Evolutionary conservation across 805 yeast genomes (phyloP), one percentile per base, ranked within the genome.

Genomic region (Blastobotrys peoriensis): DNA sequence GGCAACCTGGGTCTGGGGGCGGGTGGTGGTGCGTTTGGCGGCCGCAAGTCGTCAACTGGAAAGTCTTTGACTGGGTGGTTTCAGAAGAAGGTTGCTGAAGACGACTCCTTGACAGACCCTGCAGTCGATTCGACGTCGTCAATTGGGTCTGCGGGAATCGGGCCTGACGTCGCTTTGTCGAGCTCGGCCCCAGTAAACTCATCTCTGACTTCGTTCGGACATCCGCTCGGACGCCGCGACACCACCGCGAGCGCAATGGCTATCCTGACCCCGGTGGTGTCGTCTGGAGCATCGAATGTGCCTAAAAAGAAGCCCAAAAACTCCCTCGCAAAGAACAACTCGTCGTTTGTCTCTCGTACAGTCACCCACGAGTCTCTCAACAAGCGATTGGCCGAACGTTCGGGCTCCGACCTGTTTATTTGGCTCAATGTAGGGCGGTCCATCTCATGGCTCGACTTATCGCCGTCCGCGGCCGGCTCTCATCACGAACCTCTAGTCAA

Each of bases 401-500:
- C 17, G 15, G 42, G 48, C 16, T 54, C 51, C 17, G 63, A 58
- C 36, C 40, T 58, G 15, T 61, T 56, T 40, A 48, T 55, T 17
- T 56, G 65, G 51, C 65, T 61, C 20, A 65, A 66, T 49, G 50
- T 66, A 41, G 58, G 65, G 41, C 43, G 70, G 30, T 56, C 66
- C 21, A 48, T 65, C 40, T 49, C 59, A 36, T 59, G 66, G 64
- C 22, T 58, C 39, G 68, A 66, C 46, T 48, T 56, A 38, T 40
- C 50, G n/a, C 16, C 45, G 8, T 19, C 40, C 5, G 15, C 38
- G 17, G 30, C 42, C 13, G 33, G 41, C 19, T 20, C 35, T 21
- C 52, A 52, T 48, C 64, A 65, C 39, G 71, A 69, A 50, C 64
- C 70, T 15, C 51, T 69, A 45, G 39, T 60, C 30, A 65, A 66